A percentile compares a stretch with the other conserved stretches of the same genome.
phyloP scores from a whole-genome alignment of 2,329 filamentous ascomycete genomes.

The Torrubiella hemipterigena region DNA sequence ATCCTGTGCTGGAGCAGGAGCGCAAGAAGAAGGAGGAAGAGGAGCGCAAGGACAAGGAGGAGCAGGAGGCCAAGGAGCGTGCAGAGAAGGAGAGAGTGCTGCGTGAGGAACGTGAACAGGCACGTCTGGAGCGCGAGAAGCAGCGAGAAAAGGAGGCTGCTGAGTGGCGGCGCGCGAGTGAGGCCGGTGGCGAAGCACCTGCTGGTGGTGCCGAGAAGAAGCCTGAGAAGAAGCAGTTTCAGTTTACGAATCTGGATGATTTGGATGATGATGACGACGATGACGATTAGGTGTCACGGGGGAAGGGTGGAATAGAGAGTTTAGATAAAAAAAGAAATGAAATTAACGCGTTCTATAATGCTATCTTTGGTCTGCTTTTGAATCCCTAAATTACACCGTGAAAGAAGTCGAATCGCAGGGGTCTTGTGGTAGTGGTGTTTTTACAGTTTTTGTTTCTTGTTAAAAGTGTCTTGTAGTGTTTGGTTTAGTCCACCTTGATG shows the following conservation, averaged over 20 bases:
- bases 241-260: conserved; percentile 41
- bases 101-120: conserved; percentile 24
- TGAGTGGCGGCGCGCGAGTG: conserved; percentile 27
- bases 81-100: conserved; percentile 31
- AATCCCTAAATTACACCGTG: too few species aligned
- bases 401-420: too few species aligned
- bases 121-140: conserved; percentile 28
- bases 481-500: conserved; percentile 84
- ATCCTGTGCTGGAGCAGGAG: conserved; percentile 43
- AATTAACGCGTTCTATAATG: too few species aligned
- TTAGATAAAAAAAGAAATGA: too few species aligned
- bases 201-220: conserved; percentile 13
- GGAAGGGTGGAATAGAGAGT: too few species aligned
- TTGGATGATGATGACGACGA: conserved; percentile 36
- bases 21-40: conserved; percentile 38
- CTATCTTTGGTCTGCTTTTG: too few species aligned
- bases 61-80: conserved; percentile 31
- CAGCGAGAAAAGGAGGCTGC: conserved; percentile 28
- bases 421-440: too few species aligned
- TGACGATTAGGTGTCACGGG: conserved; percentile 12
- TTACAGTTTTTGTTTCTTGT: too few species aligned
- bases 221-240: conserved; percentile 39
- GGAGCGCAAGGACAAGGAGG: conserved; percentile 32
- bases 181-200: conserved; percentile 14
- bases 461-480: too few species aligned